These are phyloP conservation scores for Toxicodendron radicans DNA, from an alignment of 345 rosid genomes.

Conservation along the genomic window DNA sequence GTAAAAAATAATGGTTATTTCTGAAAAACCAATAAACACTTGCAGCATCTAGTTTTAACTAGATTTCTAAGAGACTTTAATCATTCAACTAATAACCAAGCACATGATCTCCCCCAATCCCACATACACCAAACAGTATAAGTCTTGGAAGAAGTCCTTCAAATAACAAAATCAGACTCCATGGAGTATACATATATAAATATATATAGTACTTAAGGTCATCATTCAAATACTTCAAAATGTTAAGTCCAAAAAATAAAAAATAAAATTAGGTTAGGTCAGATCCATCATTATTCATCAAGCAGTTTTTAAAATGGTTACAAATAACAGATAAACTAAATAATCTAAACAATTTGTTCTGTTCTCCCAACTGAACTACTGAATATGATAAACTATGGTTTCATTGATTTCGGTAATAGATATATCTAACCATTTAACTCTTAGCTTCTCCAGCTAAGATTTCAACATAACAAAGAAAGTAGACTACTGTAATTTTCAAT, in stretches of 20 bases:
- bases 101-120: not conserved
- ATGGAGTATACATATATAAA: too few species aligned
- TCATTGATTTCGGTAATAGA: too few species aligned
- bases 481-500: not conserved
- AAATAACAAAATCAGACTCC: not conserved
- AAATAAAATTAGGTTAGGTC: not conserved
- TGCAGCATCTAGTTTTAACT: not conserved
- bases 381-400: too few species aligned
- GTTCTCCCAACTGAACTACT: too few species aligned
- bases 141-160: not conserved
- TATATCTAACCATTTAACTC: too few species aligned
- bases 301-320: not conserved
- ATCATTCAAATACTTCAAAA: not conserved
- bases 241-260: not conserved
- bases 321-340: not conserved
- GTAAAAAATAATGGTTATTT: not conserved
- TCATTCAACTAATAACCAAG: not conserved
- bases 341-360: too few species aligned
- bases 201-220: not conserved
- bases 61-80: constrained; percentile 5
- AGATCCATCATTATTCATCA: not conserved
- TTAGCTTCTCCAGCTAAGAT: not conserved
- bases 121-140: not conserved
- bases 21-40: not conserved
- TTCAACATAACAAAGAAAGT: not conserved